Percentiles rank a stretch among this genome's conserved stretches.
Conservation (phyloP, 208 protist species). For the Trypanosomatidae sp. region DNA sequence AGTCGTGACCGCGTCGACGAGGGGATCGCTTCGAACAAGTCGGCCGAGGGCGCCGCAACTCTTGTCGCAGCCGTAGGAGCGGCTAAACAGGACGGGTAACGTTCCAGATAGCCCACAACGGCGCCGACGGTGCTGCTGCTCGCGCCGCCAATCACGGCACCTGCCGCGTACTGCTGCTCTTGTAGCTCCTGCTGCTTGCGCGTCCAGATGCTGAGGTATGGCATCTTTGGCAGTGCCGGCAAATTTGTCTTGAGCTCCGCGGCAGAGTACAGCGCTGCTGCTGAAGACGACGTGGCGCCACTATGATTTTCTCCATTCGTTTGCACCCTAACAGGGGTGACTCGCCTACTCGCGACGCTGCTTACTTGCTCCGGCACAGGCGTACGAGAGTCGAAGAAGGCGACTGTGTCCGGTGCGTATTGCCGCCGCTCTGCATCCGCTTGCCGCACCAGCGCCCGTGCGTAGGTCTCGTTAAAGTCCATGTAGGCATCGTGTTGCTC, state of each 20-base stretch:
- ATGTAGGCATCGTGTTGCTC: slow-evolving; percentile 66
- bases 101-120: slow-evolving; percentile 18
- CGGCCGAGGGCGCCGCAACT: background rate
- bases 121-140: background rate
- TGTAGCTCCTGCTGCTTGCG: slow-evolving; percentile 10
- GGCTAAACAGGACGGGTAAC: background rate
- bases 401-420: slow-evolving; percentile 6
- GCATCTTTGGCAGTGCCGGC: background rate
- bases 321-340: background rate
- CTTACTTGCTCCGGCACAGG: slow-evolving; percentile 3
- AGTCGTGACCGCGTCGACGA: background rate
- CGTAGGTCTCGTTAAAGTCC: slow-evolving; percentile 35
- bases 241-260: background rate
- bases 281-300: background rate
- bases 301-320: background rate
- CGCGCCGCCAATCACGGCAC: background rate
- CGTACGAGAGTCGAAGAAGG: slow-evolving; percentile 48
- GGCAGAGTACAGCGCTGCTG: background rate
- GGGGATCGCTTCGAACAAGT: background rate
- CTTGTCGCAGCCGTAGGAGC: background rate
- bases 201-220: slow-evolving; percentile 20
- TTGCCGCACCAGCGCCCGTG: slow-evolving; percentile 32
- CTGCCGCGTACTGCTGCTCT: slow-evolving; percentile 2
- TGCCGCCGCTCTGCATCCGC: slow-evolving; percentile 20
- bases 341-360: background rate